Percentiles rank a stretch among this genome's conserved stretches.
Evolutionary conservation across 345 rosid species (phyloP).

Genomic region (Noccaea caerulescens): DNA sequence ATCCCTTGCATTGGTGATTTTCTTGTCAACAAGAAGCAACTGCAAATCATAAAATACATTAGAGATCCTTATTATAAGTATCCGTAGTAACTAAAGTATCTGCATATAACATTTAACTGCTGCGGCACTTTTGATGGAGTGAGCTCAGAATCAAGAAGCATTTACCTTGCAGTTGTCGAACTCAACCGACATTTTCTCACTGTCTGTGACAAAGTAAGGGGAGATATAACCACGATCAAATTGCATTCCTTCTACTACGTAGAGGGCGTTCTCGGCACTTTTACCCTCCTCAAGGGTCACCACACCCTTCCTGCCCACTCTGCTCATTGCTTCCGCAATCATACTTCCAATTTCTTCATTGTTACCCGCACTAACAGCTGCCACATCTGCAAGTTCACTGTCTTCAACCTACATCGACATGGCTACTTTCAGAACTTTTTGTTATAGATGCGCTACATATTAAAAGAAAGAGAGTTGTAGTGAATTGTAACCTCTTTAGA

Average conservation of each 20-base stretch:
- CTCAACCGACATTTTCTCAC: conserved; percentile 98
- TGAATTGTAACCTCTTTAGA: conserved; percentile 75
- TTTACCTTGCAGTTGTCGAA: conserved; percentile 95
- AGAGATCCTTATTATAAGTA: not conserved
- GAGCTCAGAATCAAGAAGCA: conserved; percentile 14
- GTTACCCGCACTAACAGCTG: conserved; percentile 99
- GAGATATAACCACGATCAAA: conserved; percentile 98
- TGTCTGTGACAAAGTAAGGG: conserved; percentile 94
- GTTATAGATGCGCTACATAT: not conserved
- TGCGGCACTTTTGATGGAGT: not conserved
- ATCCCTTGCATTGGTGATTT: conserved; percentile 96
- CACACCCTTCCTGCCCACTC: conserved; percentile 97
- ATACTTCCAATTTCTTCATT: conserved; percentile 88
- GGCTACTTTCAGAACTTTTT: conserved; percentile 11
- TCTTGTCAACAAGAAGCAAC: conserved; percentile 97
- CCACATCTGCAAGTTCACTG: conserved; percentile 98
- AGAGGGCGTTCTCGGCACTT: conserved; percentile 93
- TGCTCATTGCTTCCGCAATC: conserved; percentile 99
- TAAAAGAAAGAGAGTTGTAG: not conserved
- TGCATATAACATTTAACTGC: not conserved
- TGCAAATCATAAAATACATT: conserved; percentile 44
- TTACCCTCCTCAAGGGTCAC: conserved; percentile 98
- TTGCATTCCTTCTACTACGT: conserved; percentile 99
- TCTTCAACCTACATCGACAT: conserved; percentile 79
- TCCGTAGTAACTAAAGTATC: too few species aligned